Percentiles rank a stretch among this genome's conserved stretches.
phyloP scores from a whole-genome alignment of 441 rosid species.

The Gossypium schwendimanii region DNA sequence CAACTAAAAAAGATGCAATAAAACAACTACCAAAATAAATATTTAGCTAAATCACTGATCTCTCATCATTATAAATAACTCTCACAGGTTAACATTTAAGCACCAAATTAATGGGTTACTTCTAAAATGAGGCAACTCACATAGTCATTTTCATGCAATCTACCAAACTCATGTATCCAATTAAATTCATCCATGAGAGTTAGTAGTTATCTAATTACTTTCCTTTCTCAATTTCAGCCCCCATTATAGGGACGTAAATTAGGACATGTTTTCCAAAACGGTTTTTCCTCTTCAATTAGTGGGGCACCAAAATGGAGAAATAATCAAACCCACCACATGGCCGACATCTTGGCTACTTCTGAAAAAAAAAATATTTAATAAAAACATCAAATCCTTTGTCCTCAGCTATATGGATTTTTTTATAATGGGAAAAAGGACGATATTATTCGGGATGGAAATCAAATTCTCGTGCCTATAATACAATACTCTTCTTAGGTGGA shows the following conservation, averaged over 20 bases:
- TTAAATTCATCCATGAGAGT: neutral
- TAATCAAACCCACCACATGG: slow-evolving; percentile 18
- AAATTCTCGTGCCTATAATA: too few species aligned
- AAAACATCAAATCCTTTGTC: slow-evolving; percentile 4
- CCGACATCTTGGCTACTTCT: neutral
- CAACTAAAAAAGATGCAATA: neutral
- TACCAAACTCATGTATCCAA: slow-evolving; percentile 14
- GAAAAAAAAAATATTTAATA: neutral
- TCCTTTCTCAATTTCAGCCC: neutral
- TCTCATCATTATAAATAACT: neutral
- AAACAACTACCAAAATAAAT: neutral
- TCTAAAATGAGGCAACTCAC: neutral
- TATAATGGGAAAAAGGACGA: too few species aligned
- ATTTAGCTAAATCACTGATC: neutral
- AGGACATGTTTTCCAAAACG: neutral
- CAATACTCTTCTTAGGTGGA: too few species aligned
- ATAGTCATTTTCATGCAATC: slow-evolving; percentile 8
- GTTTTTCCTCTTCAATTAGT: neutral
- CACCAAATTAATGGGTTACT: neutral
- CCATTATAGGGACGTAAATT: slow-evolving; percentile 1
- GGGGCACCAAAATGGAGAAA: slow-evolving; percentile 18
- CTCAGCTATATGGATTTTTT: neutral
- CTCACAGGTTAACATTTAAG: slow-evolving; percentile 1
- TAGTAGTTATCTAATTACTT: neutral
- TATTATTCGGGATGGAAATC: too few species aligned